phyloP scores from a whole-genome alignment of 495 filamentous ascomycete species.

The Chaetomium tenue region DNA sequence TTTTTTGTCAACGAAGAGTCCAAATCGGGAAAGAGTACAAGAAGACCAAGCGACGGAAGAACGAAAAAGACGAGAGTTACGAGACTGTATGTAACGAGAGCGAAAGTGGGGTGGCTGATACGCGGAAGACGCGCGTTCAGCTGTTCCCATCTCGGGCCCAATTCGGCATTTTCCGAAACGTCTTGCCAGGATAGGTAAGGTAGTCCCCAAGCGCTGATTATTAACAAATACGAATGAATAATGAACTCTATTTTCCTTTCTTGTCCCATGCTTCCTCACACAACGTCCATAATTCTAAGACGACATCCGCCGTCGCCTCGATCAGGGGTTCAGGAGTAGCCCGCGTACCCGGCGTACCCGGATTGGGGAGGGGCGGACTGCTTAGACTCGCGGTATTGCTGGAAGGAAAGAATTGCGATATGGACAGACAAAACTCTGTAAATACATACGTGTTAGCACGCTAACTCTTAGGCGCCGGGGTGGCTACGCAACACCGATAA shows the following conservation, averaged over 20 bases:
- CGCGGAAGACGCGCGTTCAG: neutral
- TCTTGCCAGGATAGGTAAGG: neutral
- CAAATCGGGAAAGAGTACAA: neutral
- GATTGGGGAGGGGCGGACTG: neutral
- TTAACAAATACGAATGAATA: no score
- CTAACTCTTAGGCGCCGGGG: neutral
- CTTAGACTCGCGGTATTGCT: neutral
- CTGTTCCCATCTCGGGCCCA: neutral
- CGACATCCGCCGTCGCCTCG: neutral
- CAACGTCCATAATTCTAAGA: neutral
- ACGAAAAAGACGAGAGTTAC: neutral
- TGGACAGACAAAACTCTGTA: constrained; percentile 4
- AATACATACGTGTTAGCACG: neutral
- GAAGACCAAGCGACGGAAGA: neutral
- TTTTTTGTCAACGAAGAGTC: neutral
- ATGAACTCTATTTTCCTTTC: neutral
- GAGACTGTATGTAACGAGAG: neutral
- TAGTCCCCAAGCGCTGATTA: neutral
- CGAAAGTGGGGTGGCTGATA: neutral
- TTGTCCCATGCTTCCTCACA: neutral
- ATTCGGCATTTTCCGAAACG: constrained; percentile 1
- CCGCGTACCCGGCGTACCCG: no score
- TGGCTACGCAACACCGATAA: no score
- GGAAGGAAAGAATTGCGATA: neutral
- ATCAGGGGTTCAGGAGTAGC: neutral